Base-by-base conservation (phyloP, 805 yeast species). In the Ogataea sp. region DNA sequence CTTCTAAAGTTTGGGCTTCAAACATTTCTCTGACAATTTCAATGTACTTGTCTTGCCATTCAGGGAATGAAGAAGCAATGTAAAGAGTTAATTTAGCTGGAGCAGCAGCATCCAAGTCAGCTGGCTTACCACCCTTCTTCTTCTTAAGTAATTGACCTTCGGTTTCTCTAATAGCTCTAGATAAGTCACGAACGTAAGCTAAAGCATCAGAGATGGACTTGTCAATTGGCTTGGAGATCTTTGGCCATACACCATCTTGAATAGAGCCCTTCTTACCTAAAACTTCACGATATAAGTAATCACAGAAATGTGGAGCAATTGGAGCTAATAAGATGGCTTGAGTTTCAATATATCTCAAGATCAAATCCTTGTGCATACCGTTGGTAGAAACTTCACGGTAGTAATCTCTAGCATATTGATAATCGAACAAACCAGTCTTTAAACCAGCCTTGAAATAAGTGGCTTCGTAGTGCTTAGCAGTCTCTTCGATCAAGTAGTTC, bases 271-370 rank as follows among this genome's bases (percentile, higher is more conserved):
- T 59, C 50, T 82, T 73, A 32, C 79, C 78, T 47, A 93, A 69
- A 33, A 88, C 70, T 49, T 90, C 97, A 57, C 83, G 76, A 75
- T 85, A 87, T 42, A 90, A 68, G 66, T 78, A 86, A 52, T 93
- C 98, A 48, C 93, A 79, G 61, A 90, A 88, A 64, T 93, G 98
- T 36, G 98, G 97, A 33, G 97, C 94, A 51, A 93, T 70, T 46
- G 98, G 98, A 15, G 95, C 78, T 50, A 93, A 66, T 59, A 89
- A 64, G 51, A 93, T 71, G 16, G 81, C 81, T 69, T 93, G 98
- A 25, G 78, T 67, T 64, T 88, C 95, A 51, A 93, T 84, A 60
- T 87, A 93, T 52, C 81, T 78, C 48, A 77, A 55, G 31, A 87
- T 81, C 47, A 93, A 72, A 53, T 85, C 95, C 50, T 70, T 75